Evolutionary conservation across 495 filamentous ascomycete genomes (phyloP), one percentile per base, ranked within the genome.

Genomic region (Chaetomium fimeti): DNA sequence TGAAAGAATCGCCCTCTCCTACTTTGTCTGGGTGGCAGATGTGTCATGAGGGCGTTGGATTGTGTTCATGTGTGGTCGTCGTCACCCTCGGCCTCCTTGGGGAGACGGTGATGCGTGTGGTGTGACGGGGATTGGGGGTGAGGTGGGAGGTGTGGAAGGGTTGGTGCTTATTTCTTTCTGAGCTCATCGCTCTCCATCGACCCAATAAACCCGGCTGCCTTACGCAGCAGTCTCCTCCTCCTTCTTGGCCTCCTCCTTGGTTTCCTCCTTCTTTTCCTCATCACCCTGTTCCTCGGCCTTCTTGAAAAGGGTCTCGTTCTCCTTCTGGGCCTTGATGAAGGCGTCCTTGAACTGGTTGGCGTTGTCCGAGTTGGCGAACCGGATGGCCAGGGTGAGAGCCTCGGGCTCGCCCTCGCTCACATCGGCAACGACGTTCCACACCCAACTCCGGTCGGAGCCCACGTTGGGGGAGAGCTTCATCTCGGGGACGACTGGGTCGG

Each of bases 391-490:
- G 53, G 95, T 99, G 73, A 91, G 87, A 40, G 93, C 91, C 83
- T 98, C 95, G 36, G 95, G 91, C 79, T 97, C 93, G 62, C 94
- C 95, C 82, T 99, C 95, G 72, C 91, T 96, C 66, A 98, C 94
- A 83, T 99, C 95, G 56, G 94, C 95, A 64, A 91, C 88, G 63
- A 92, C 94, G 75, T 95, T 98, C 95, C 95, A 99, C 66, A 99
- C 94, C 95, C 95, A 99, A 82, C 89, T 92, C 75, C 95, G 89
- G 82, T 99, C 95, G 72, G 89, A 93, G 66, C 95, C 96, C 66
- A 98, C 93, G 78, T 98, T 98, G 74, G 94, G 91, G 65, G 89
- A 92, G 66, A 99, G 88, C 81, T 93, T 97, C 95, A 99, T 99
- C 74, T 97, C 94, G 32, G 95, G 94, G 60, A 97, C 92, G 71